Evolutionary conservation across 768 basidiomycete species (phyloP), one percentile per base, ranked within the genome.

Genomic region (Lactarius quietus): DNA sequence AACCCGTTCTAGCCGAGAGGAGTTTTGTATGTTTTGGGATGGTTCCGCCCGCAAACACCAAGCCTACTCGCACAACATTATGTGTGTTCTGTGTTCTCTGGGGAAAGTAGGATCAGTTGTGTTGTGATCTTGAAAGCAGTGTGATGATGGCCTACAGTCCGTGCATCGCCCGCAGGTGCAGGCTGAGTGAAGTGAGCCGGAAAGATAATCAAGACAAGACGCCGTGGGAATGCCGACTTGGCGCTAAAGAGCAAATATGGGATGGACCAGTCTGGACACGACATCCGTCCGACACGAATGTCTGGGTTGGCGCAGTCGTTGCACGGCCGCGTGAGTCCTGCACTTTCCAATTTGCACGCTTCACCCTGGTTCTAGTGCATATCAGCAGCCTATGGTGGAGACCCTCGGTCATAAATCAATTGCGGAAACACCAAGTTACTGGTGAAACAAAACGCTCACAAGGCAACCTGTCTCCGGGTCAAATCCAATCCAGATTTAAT

Each of bases 391-490:
- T n/a, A n/a, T n/a, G n/a, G 43, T 51, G 48, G 23, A 51, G 9
- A 6, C 14, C 14, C 14, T 45, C n/a, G 28, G 28, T 39, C 41
- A 54, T 10, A 54, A 18, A 33, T 31, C 20, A 38, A 65, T 56
- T 56, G 9, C 45, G 23, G 48, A 26, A 23, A 51, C 48, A 51
- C 56, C 60, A 61, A 65, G 61, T 38, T 39, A 26, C 31, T 54
- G 36, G 59, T 62, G 65, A 66, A 66, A 66, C 65, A 62, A n/a
- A 52, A n/a, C n/a, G n/a, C 23, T 26, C 55, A 66, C 56, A 62
- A 56, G 43, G 23, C 36, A 29, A 52, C 26, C 33, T 17, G 36
- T 14, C 59, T 23, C 59, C 35, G 58, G 55, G 59, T 61, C 45
- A 57, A 26, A 65, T 39, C 59, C 38, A 52, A 65, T 39, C 59